Evolutionary conservation across 148 eudicot genomes (phyloP), one percentile per base, ranked within the genome.

Genomic region (Arctostaphylos glauca): DNA sequence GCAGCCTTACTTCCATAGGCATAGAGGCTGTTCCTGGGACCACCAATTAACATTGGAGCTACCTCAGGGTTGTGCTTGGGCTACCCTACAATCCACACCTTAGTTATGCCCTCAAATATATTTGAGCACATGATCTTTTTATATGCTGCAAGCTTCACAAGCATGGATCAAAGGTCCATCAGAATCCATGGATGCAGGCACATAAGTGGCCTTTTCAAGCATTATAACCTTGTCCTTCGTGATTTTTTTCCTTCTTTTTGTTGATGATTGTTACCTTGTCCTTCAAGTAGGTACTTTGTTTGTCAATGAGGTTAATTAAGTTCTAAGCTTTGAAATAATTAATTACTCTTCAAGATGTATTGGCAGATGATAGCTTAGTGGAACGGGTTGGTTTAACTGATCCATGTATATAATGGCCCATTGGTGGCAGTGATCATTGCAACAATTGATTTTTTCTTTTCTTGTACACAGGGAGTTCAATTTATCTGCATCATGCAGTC

Each of bases 151-250:
- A 73, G 31, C 6, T 70, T 70, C 50, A 18, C 54, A 73, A n/a
- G 56, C 77, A 9, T 74, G 77, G 56, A 74, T 74, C 56, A 74
- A 74, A 21, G 15, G 9, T 50, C 31, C 21, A 74, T 74, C 56
- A 56, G 15, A 6, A 74, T 74, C 56, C 58, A 9, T 2, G 9
- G 18, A 49, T 50, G 43, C 18, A 12, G 56, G 55, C n/a, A 7
- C 52, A 74, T 74, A 74, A 74, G 16, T 48, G 56, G 21, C 53
- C n/a, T 47, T 49, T 47, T 74, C 21, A 47, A 47, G 53, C 77
- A 48, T 47, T 74, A 44, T 50, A 10, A 74, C 41, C 43, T 49
- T n/a, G 55, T 49, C 53, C 53, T 21, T 18, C 21, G 3, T 18
- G 38, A 46, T 73, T 14, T 18, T 73, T 49, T 49, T 21, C 47